Evolutionary conservation across 192 early-diverging fungal species (phyloP).

Genomic region (Coemansia sp.): DNA sequence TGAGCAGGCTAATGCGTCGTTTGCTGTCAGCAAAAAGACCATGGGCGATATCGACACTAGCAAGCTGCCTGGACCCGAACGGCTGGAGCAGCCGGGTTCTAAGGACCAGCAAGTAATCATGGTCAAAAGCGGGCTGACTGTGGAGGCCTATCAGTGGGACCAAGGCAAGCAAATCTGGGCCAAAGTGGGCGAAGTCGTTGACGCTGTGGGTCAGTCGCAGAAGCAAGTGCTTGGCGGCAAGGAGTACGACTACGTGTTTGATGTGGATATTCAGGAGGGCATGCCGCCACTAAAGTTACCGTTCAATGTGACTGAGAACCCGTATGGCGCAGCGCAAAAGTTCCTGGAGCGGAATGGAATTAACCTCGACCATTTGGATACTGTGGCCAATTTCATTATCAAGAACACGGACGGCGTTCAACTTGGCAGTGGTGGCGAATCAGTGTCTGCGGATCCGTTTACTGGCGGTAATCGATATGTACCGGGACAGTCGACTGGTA

Average conservation of each 20-base stretch:
- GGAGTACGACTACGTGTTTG: slow-evolving; percentile 98
- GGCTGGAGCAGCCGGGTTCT: slow-evolving; percentile 62
- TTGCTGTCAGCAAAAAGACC: slow-evolving; percentile 49
- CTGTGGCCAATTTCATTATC: slow-evolving; percentile 93
- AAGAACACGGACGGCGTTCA: slow-evolving; percentile 73
- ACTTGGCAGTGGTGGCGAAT: neutral
- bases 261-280: slow-evolving; percentile 89
- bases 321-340: slow-evolving; percentile 87
- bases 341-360: slow-evolving; percentile 86
- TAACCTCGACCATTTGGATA: slow-evolving; percentile 82
- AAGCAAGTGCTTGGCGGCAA: slow-evolving; percentile 83
- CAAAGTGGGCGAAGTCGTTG: slow-evolving; percentile 93
- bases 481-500: slow-evolving; percentile 34
- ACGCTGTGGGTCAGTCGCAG: slow-evolving; percentile 71
- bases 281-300: slow-evolving; percentile 86
- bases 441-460: slow-evolving; percentile 28
- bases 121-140: slow-evolving; percentile 69
- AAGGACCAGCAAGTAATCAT: slow-evolving; percentile 90
- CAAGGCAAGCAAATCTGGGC: slow-evolving; percentile 63
- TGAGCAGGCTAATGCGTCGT: slow-evolving; percentile 49
- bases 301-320: slow-evolving; percentile 91
- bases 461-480: slow-evolving; percentile 65
- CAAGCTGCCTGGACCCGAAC: slow-evolving; percentile 78
- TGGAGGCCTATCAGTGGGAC: slow-evolving; percentile 92
- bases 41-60: slow-evolving; percentile 81